Conservation (phyloP, 352 stramenopile species). For the Phytophthora nicotianae region DNA sequence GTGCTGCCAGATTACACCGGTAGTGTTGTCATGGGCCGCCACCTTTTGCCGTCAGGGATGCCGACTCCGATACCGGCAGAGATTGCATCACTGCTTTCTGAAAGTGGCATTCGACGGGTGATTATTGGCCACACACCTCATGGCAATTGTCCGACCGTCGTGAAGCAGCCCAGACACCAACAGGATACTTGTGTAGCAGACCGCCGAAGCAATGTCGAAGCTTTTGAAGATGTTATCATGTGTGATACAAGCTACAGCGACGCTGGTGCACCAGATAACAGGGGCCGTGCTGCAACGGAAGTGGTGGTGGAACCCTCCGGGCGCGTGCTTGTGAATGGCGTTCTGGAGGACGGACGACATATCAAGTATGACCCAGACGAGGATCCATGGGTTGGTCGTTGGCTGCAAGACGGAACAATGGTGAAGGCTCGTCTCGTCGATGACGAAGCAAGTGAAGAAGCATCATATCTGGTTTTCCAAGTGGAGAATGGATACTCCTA, state of each 20-base stretch:
- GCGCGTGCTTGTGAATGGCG: constrained; percentile 53
- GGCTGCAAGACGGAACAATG: constrained; percentile 55
- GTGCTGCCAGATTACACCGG: constrained; percentile 58
- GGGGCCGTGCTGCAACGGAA: constrained; percentile 76
- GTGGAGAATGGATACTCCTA: constrained; percentile 70
- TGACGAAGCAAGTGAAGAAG: constrained; percentile 18
- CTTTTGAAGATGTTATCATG: constrained; percentile 87
- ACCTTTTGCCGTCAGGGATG: constrained; percentile 82
- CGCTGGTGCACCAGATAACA: constrained; percentile 66
- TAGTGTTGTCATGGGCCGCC: constrained; percentile 79
- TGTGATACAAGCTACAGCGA: constrained; percentile 95
- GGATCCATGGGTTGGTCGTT: constrained; percentile 50
- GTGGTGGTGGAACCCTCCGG: constrained; percentile 72
- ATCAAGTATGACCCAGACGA: constrained; percentile 54
- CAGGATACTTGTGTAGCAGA: constrained; percentile 16
- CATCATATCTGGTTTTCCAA: constrained; percentile 62
- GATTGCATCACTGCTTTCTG: constrained; percentile 58
- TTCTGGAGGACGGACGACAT: constrained; percentile 51
- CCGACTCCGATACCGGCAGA: constrained; percentile 47
- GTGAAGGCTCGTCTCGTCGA: constrained; percentile 66
- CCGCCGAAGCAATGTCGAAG: constrained; percentile 13
- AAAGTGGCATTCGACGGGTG: constrained; percentile 82
- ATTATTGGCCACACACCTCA: constrained; percentile 94
- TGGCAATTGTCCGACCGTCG: constrained; percentile 90
- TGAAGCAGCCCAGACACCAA: constrained; percentile 51